A percentile compares a stretch with the other conserved stretches of the same genome.
phyloP scores from a whole-genome alignment of 805 yeast species.

The Kodamaea leandrae region DNA sequence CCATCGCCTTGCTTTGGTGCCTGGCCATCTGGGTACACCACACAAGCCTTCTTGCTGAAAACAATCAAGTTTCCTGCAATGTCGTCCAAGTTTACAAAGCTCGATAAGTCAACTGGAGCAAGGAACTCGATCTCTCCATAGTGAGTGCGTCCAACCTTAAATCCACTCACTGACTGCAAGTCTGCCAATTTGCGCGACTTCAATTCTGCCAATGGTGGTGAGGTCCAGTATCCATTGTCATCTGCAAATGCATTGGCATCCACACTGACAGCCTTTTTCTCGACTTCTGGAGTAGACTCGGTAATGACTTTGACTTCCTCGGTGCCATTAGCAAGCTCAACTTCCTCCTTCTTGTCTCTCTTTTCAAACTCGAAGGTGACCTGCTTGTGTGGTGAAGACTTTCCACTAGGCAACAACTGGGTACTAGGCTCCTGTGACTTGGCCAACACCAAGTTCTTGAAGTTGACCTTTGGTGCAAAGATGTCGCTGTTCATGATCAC shows the following conservation, averaged over 20 bases:
- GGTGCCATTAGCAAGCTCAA: not conserved
- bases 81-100: constrained; percentile 56
- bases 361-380: constrained; percentile 30
- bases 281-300: not conserved
- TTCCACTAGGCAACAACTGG: constrained; percentile 7
- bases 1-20: constrained; percentile 76
- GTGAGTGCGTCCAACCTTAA: constrained; percentile 75
- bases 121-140: constrained; percentile 76
- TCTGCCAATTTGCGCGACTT: constrained; percentile 58
- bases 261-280: not conserved
- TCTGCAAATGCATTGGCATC: constrained; percentile 33
- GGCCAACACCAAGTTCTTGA: constrained; percentile 54
- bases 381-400: constrained; percentile 22
- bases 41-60: constrained; percentile 58
- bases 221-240: constrained; percentile 81
- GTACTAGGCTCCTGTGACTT: constrained; percentile 25
- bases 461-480: constrained; percentile 59
- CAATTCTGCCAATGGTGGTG: constrained; percentile 70
- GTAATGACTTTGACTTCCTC: not conserved
- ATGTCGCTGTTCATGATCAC: constrained; percentile 71
- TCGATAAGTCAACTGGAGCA: constrained; percentile 79
- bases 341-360: constrained; percentile 7
- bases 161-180: constrained; percentile 58
- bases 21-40: constrained; percentile 68
- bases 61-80: constrained; percentile 65